A percentile compares a stretch with the other conserved stretches of the same genome.
Evolutionary conservation across 1,284 basidiomycete genomes (phyloP).

Genomic region (Heterobasidion annosum): DNA sequence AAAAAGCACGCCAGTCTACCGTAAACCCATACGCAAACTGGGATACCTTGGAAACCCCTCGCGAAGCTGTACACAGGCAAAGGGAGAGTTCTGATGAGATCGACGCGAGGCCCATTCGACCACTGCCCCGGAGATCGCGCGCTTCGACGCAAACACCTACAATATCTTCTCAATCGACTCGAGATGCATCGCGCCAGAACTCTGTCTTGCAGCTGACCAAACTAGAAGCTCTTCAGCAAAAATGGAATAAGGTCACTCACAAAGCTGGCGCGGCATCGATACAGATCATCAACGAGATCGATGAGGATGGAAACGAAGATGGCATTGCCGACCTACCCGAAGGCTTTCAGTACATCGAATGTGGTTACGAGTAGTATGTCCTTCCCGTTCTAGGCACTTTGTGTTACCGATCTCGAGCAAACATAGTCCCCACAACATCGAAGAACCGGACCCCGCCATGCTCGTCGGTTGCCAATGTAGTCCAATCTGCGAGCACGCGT

Average conservation of each 20-base stretch:
- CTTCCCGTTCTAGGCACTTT: background rate
- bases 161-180: background rate
- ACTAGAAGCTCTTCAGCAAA: constrained; percentile 16
- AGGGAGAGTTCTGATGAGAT: background rate
- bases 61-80: background rate
- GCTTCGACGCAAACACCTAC: background rate
- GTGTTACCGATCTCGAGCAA: background rate
- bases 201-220: constrained; percentile 7
- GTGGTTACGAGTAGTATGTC: background rate
- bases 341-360: constrained; percentile 1
- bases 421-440: background rate
- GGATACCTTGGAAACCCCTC: background rate
- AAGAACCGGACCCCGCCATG: background rate
- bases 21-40: background rate
- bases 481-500: background rate
- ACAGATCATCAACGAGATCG: constrained; percentile 35
- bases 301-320: constrained; percentile 40
- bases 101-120: background rate
- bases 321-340: constrained; percentile 29
- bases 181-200: background rate
- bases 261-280: constrained; percentile 31
- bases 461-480: constrained; percentile 2
- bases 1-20: background rate
- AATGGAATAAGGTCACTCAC: constrained; percentile 32
- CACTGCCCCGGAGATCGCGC: background rate